Percentiles rank a stretch among this genome's conserved stretches.
These are phyloP conservation scores for Parasarocladium wereldwijsianum DNA, from an alignment of 2,329 filamentous ascomycete species.

Conservation along the genomic window DNA sequence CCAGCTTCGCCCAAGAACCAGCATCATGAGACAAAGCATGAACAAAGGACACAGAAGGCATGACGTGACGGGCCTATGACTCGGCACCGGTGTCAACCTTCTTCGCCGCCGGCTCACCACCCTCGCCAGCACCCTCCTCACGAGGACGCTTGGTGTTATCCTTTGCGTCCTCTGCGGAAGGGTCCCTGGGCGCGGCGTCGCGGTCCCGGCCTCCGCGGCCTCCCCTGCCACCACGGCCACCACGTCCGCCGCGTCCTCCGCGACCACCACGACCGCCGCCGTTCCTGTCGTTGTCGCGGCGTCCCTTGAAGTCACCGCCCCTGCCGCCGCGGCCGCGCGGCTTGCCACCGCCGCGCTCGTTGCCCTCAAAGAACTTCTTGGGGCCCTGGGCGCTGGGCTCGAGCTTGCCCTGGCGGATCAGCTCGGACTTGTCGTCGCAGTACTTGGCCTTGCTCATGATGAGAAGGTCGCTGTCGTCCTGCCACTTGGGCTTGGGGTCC, in stretches of 20 bases:
- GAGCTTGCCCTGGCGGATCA: constrained; percentile 57
- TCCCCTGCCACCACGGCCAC: constrained; percentile 26
- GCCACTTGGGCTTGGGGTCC: constrained; percentile 72
- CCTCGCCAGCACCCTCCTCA: constrained; percentile 30
- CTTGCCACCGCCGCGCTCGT: constrained; percentile 15
- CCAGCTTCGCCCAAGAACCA: too few species aligned
- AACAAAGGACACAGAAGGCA: not conserved
- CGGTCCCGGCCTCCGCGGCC: constrained; percentile 21
- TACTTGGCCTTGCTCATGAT: constrained; percentile 86
- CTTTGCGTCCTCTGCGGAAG: constrained; percentile 8
- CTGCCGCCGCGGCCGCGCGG: constrained; percentile 20
- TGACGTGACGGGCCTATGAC: constrained; percentile 1
- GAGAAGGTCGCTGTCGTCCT: constrained; percentile 55
- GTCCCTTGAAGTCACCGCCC: constrained; percentile 40
- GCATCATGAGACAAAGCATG: too few species aligned
- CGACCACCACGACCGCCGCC: constrained; percentile 33
- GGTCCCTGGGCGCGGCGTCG: constrained; percentile 1
- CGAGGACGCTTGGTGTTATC: constrained; percentile 38
- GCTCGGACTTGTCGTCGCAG: constrained; percentile 58
- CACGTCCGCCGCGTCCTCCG: constrained; percentile 24
- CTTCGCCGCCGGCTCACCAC: constrained; percentile 38
- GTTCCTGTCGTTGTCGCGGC: constrained; percentile 45
- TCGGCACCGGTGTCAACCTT: constrained; percentile 35
- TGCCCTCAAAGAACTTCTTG: constrained; percentile 35
- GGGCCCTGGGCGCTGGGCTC: constrained; percentile 34